Evolutionary conservation across 768 basidiomycete genomes (phyloP), one percentile per base, ranked within the genome.

Genomic region (Boletus rufocinnamomeus): DNA sequence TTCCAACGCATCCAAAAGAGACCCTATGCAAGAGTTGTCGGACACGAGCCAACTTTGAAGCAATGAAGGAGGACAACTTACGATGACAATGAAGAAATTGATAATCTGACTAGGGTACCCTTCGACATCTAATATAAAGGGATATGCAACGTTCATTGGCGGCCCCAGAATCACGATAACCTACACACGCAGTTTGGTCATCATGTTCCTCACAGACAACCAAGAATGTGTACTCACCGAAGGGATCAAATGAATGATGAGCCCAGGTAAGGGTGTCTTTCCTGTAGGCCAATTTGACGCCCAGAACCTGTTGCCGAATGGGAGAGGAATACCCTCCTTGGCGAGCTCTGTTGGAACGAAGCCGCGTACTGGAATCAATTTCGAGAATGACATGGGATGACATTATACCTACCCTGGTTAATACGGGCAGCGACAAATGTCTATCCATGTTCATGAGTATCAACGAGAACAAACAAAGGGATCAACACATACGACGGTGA

Each of bases 221-320:
- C 6, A 34, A 23, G 14, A 3, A 1, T 16, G 8, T 21, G 4
- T 4, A 54, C 78, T 48, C 45, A 79, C 81, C 0, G 83, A 82
- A 13, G 81, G 78, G 23, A 84, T 82, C 28, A 84, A 63, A 50
- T 84, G 81, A 11, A 85, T 73, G 54, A 84, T 77, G 7, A 85
- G 74, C 0, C 81, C 84, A 0, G 82, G 81, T 25, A 84, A 66
- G 0, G 83, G 84, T 0, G 83, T 77, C 60, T 79, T 81, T 14
- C 82, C 81, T 3, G 79, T 81, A 2, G 82, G 82, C 82, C 82
- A 84, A 62, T 84, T 84, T 2, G 81, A 82, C 2, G 84, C 84
- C 84, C 82, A 84, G 63, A 85, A 82, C 25, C 72, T 76, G 59
- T 80, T 84, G 5, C 82, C 82, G 51, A 84, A 84, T 2, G 84